Base-by-base conservation (phyloP, 345 rosid genomes). In the Populus nigra region DNA sequence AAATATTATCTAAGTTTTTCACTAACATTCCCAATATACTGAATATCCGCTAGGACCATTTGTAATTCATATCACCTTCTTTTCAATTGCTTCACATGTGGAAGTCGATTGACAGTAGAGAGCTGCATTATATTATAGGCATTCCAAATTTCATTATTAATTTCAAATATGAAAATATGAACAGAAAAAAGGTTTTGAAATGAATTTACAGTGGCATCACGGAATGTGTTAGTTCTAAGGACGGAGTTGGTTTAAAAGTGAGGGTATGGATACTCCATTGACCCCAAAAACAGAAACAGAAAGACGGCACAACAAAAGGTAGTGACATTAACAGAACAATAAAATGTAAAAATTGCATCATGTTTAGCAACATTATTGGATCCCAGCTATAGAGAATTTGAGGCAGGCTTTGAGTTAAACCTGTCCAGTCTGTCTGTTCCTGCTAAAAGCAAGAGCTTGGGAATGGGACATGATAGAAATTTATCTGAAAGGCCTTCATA, bases 401-500 rank as follows among this genome's bases (percentile, higher is more conserved):
- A 76, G n/a, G 11, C 17, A 45, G 75, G 81, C 39, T 71, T 39
- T 45, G 36, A 50, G 77, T 45, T 57, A 49, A 68, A 93, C 97
- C 89, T 92, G 90, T 95, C 99, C 84, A 95, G 84, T 80, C 96
- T 89, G 70, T 95, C 96, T 1, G 98, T 86, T 81, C 99, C 96
- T 0, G 98, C 99, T 84, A 95, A 84, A 69, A 95, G 90, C 76
- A 95, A 83, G 80, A 93, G 86, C 84, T 95, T 95, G 62, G 97
- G 97, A 83, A 89, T 93, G 15, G 98, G 92, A 84, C 87, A 85
- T 18, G 94, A 92, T 73, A 95, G 79, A 84, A 95, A 93, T 72
- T 87, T 93, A 65, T 95, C 99, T 41, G 98, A 92, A 65, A 95
- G 97, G 77, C 98, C 96, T 27, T 92, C 99, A 69, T 95, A 95